Percentiles rank a stretch among this genome's conserved stretches.
Conservation (phyloP, 2,329 filamentous ascomycete genomes). For the Penicillium sp. region DNA sequence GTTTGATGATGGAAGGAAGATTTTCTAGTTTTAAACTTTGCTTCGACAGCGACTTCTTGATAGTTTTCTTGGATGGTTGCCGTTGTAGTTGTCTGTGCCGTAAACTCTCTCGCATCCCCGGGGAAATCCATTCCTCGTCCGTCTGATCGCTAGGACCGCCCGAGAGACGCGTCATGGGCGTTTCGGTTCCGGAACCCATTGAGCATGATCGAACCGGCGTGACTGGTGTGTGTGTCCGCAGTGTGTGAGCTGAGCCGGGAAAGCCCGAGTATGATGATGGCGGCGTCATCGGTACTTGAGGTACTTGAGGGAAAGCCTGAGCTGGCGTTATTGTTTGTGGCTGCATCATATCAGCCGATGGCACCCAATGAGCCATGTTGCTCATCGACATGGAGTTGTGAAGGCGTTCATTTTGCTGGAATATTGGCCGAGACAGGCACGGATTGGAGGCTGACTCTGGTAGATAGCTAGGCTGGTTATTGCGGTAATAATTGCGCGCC, state of each 20-base stretch:
- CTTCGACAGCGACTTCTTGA: constrained; percentile 28
- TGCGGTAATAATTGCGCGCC: constrained; percentile 32
- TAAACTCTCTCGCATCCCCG: constrained; percentile 29
- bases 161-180: constrained; percentile 33
- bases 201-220: constrained; percentile 35
- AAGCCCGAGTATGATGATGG: constrained; percentile 37
- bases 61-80: constrained; percentile 29
- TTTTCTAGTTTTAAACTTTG: constrained; percentile 35
- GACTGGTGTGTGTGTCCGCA: constrained; percentile 34
- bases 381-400: constrained; percentile 33
- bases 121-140: constrained; percentile 32
- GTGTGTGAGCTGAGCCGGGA: constrained; percentile 28
- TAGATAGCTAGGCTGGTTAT: constrained; percentile 29
- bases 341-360: constrained; percentile 28
- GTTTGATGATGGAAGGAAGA: constrained; percentile 35
- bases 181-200: constrained; percentile 32
- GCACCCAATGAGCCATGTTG: constrained; percentile 36
- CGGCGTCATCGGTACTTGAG: constrained; percentile 28
- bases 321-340: constrained; percentile 35
- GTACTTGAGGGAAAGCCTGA: constrained; percentile 27
- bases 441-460: constrained; percentile 37
- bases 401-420: constrained; percentile 33
- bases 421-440: constrained; percentile 36
- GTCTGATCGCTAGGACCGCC: constrained; percentile 30
- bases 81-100: constrained; percentile 26